Percentiles rank a stretch among this genome's conserved stretches.
These are phyloP conservation scores for Diplodia scrobiculata DNA, from an alignment of 2,329 filamentous ascomycete species.

Conservation along the genomic window DNA sequence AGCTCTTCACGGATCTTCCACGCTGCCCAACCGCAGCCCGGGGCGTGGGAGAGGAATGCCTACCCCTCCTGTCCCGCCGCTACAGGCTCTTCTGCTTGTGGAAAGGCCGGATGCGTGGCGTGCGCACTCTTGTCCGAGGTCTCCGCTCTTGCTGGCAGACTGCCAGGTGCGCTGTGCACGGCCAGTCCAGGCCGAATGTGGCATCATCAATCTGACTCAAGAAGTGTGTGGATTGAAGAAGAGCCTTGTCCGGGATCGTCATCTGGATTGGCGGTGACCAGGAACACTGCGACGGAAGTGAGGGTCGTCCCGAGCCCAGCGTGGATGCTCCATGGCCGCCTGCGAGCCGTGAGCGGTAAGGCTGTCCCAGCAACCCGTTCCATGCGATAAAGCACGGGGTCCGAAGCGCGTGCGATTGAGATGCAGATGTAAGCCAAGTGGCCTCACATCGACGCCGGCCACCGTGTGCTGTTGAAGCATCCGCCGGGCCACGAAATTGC, in stretches of 20 bases:
- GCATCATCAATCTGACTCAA: conserved; percentile 17
- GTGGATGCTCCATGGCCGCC: conserved; percentile 14
- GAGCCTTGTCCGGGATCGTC: conserved; percentile 11
- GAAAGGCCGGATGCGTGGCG: neutral
- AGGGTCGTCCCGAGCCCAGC: conserved; percentile 26
- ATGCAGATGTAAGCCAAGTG: neutral
- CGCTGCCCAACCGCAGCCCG: neutral
- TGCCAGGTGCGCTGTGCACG: conserved; percentile 9
- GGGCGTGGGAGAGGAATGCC: neutral
- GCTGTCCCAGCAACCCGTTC: conserved; percentile 10
- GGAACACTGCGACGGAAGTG: conserved; percentile 24
- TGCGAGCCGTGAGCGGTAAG: conserved; percentile 14
- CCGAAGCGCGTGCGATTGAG: neutral
- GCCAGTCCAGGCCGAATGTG: neutral
- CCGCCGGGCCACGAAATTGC: neutral
- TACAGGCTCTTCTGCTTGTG: neutral
- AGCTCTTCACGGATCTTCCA: neutral
- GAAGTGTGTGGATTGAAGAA: neutral
- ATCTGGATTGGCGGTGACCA: conserved; percentile 16
- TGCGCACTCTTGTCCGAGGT: conserved; percentile 1
- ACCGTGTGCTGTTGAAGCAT: neutral
- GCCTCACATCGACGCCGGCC: neutral
- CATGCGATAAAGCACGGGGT: conserved; percentile 16
- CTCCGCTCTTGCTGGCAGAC: conserved; percentile 11
- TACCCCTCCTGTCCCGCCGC: neutral